These are phyloP conservation scores for Colletotrichum echinochloae DNA, from an alignment of 2,329 filamentous ascomycete genomes.

Conservation along the genomic window DNA sequence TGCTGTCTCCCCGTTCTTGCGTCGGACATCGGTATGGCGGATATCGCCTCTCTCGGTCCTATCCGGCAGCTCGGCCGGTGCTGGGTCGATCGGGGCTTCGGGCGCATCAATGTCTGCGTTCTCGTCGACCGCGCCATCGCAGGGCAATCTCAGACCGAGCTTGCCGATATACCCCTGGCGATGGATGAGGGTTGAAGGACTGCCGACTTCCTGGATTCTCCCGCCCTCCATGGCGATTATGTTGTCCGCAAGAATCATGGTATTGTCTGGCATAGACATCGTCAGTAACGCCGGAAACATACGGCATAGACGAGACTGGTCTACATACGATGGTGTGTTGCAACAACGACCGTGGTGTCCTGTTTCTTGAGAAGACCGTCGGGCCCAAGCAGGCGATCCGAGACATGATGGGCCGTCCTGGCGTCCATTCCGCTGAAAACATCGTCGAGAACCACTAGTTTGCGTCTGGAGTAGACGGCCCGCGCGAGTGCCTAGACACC, in stretches of 20 bases:
- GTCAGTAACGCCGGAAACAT: neutral
- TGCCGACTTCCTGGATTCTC: conserved; percentile 16
- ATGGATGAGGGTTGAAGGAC: neutral
- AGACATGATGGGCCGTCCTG: conserved; percentile 7
- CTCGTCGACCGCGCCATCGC: neutral
- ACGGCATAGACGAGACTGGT: too few relatives aligned
- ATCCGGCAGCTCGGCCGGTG: neutral
- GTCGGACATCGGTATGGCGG: conserved; percentile 2
- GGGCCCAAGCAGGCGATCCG: neutral
- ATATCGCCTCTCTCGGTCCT: neutral
- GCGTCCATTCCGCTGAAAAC: conserved; percentile 35
- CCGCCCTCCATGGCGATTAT: conserved; percentile 14
- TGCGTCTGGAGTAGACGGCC: conserved; percentile 17
- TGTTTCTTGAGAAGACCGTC: conserved; percentile 8
- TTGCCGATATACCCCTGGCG: conserved; percentile 12
- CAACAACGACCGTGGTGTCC: neutral
- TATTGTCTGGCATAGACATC: neutral
- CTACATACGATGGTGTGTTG: conserved; percentile 28
- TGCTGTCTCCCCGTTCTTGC: conserved; percentile 32
- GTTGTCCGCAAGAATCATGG: conserved; percentile 17
- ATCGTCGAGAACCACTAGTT: conserved; percentile 27
- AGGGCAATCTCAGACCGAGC: neutral
- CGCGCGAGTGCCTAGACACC: conserved; percentile 11
- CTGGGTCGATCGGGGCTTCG: neutral
- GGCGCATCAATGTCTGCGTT: neutral